A percentile compares a stretch with the other conserved stretches of the same genome.
Conservation (phyloP, 805 yeast species). For the Suhomyces sp. region DNA sequence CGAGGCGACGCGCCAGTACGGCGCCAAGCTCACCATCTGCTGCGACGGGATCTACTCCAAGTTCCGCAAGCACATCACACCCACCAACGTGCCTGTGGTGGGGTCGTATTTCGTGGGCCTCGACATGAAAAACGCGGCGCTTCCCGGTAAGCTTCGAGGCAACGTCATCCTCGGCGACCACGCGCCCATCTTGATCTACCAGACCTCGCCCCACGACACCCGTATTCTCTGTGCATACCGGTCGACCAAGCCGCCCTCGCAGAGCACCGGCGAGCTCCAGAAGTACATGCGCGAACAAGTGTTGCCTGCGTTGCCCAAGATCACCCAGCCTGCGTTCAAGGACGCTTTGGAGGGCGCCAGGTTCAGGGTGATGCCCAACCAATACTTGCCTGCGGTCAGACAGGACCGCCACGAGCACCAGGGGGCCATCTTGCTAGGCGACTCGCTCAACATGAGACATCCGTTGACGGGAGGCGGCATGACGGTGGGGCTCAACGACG, state of each 20-base stretch:
- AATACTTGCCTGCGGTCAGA: conserved; percentile 74
- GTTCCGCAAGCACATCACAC: conserved; percentile 71
- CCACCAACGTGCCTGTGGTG: conserved; percentile 60
- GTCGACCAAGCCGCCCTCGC: conserved; percentile 68
- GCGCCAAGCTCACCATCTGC: conserved; percentile 65
- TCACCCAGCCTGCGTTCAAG: conserved; percentile 63
- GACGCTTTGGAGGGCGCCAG: conserved; percentile 54
- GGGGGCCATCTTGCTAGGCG: conserved; percentile 85
- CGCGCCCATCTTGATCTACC: conserved; percentile 87
- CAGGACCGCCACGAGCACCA: conserved; percentile 51
- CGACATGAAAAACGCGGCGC: conserved; percentile 65
- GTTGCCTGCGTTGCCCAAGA: conserved; percentile 64
- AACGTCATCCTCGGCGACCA: conserved; percentile 86
- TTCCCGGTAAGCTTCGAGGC: conserved; percentile 76
- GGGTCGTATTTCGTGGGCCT: conserved; percentile 88
- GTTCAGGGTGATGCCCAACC: conserved; percentile 89
- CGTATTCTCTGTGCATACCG: conserved; percentile 87
- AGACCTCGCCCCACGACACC: conserved; percentile 77
- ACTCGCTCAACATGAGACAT: conserved; percentile 95
- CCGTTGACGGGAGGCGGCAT: conserved; percentile 99
- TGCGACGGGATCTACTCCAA: conserved; percentile 95
- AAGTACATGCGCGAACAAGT: conserved; percentile 60
- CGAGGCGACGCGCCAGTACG: conserved; percentile 28
- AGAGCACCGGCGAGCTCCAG: conserved; percentile 52
- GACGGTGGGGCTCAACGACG: conserved; percentile 95